Base-by-base conservation (phyloP, 345 rosid genomes). In the Pistacia atlantica region DNA sequence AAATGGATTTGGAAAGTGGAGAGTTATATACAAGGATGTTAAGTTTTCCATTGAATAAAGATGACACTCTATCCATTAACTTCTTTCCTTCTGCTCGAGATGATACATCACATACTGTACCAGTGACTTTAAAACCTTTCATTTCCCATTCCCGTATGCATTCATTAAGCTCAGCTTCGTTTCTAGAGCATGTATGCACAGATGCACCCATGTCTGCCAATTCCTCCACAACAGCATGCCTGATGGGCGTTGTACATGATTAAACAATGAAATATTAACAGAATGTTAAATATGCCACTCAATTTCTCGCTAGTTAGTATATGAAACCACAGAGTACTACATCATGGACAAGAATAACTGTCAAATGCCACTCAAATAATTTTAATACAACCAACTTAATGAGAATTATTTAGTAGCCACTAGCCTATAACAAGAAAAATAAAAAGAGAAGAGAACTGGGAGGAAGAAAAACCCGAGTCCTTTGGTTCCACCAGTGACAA, bases 121-220 rank as follows among this genome's bases (percentile, higher is more conserved):
- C 85, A 3, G 79, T 61, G 18, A 88, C 89, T 54, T 63, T 57
- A 7, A 85, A 79, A 10, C 86, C 91, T 73, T 82, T 86, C 3
- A 14, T 69, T 37, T 80, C 37, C 86, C 85, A 79, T 8, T 78
- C 74, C 62, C 66, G 75, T 74, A 92, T 33, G 64, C 90, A 86
- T 64, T 86, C 79, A 6, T 83, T 79, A 14, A 94, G 80, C 82
- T 85, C 88, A 31, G 81, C 67, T 81, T 90, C 89, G 54, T 77
- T 81, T 74, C 92, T 71, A 3, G 93, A 89, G 79, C 97, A 94
- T 14, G 93, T 92, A 71, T 90, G 89, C n/a, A 92, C 90, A 22
- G 62, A 71, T 1, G 94, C 91, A 20, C 98, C 97, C n/a, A 91
- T 80, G 54, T 80, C 88, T 9, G 87, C 88, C 5, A 91, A 83